Evolutionary conservation across 2,329 filamentous ascomycete species (phyloP).

Genomic region (Verticillium isaacii): DNA sequence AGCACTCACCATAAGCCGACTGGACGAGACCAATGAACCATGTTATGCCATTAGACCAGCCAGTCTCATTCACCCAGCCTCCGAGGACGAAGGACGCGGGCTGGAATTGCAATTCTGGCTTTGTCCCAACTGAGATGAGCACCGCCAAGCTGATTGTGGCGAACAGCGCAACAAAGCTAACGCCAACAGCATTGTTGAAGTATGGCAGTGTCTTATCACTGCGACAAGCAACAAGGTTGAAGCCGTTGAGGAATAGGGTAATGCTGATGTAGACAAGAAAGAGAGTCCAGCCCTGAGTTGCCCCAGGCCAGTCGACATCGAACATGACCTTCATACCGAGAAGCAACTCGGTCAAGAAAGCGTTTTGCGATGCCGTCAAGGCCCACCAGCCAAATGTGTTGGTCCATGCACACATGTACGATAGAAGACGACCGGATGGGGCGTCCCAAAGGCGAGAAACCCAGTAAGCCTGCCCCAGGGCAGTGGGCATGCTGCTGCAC

Average conservation of each 20-base stretch:
- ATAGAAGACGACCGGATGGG: background rate
- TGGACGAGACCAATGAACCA: conserved; percentile 15
- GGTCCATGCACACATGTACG: conserved; percentile 20
- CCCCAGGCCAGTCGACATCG: conserved; percentile 38
- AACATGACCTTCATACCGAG: conserved; percentile 52
- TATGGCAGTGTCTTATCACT: conserved; percentile 30
- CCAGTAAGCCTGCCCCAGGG: conserved; percentile 18
- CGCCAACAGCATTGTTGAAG: conserved; percentile 23
- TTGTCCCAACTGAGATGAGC: conserved; percentile 23
- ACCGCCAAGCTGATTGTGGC: conserved; percentile 20
- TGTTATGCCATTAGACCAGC: conserved; percentile 25
- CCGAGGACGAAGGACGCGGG: conserved; percentile 23
- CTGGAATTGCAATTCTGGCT: conserved; percentile 22
- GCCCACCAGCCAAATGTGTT: conserved; percentile 40
- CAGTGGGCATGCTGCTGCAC: conserved; percentile 29
- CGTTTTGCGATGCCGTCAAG: conserved; percentile 47
- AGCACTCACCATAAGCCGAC: background rate
- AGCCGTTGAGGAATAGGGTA: conserved; percentile 29
- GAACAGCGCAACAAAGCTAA: conserved; percentile 22
- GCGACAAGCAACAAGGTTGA: conserved; percentile 34
- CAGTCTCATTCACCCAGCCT: conserved; percentile 25
- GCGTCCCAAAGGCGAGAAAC: background rate
- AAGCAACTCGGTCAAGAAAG: conserved; percentile 54
- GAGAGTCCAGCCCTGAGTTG: conserved; percentile 42
- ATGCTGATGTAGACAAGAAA: conserved; percentile 45